Evolutionary conservation across 345 rosid species (phyloP).

Genomic region (Heritiera littoralis): DNA sequence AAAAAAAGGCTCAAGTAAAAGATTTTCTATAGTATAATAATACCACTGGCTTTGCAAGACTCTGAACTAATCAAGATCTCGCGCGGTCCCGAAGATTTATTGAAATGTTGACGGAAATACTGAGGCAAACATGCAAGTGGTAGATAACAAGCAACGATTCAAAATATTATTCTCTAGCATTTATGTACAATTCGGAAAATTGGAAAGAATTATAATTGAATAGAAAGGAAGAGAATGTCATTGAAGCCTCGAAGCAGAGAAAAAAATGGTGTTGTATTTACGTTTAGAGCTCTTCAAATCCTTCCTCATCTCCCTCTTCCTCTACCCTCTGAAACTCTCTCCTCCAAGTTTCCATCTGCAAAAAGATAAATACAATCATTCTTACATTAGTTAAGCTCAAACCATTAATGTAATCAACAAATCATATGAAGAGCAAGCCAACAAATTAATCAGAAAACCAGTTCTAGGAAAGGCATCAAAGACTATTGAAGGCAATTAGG

Average conservation of each 20-base stretch:
- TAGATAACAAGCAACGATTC: background rate
- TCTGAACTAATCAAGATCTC: too few relatives aligned
- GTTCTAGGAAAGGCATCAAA: background rate
- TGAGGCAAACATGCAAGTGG: background rate
- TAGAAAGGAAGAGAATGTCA: background rate
- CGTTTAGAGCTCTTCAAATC: slow-evolving; percentile 63
- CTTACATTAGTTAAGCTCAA: background rate
- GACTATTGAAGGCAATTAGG: background rate
- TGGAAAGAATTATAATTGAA: background rate
- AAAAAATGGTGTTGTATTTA: background rate
- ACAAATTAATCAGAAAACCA: background rate
- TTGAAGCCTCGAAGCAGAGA: background rate
- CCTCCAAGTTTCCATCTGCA: slow-evolving; percentile 80
- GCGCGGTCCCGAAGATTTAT: too few relatives aligned
- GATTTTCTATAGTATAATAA: too few relatives aligned
- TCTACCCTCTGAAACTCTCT: slow-evolving; percentile 68
- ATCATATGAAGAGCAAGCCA: background rate
- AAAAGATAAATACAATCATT: background rate
- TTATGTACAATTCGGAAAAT: background rate
- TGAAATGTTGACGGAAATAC: too few relatives aligned
- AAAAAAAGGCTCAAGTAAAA: too few relatives aligned
- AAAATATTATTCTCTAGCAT: background rate
- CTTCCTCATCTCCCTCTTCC: slow-evolving; percentile 92
- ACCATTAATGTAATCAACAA: background rate
- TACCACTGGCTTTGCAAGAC: too few relatives aligned